These are phyloP conservation scores for Fistulifera solaris DNA, from an alignment of 108 stramenopile genomes.

Conservation along the genomic window DNA sequence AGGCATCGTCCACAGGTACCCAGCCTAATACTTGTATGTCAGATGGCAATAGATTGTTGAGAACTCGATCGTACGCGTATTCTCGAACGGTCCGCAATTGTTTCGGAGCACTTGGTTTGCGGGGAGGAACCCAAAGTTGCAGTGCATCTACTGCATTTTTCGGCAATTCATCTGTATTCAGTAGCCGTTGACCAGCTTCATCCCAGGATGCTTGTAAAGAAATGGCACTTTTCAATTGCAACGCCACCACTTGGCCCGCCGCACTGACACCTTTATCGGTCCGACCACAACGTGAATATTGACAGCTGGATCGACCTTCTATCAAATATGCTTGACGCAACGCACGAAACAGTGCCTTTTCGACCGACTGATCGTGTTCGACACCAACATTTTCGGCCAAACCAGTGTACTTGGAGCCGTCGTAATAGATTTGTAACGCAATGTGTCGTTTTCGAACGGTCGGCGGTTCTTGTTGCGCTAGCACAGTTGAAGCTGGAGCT, in stretches of 20 bases:
- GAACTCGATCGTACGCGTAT: slow-evolving; percentile 83
- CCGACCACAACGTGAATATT: slow-evolving; percentile 92
- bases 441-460: slow-evolving; percentile 59
- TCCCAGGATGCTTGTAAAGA: slow-evolving; percentile 33
- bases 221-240: slow-evolving; percentile 74
- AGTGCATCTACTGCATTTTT: slow-evolving; percentile 47
- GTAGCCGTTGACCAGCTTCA: slow-evolving; percentile 12
- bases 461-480: background rate
- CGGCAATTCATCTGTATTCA: slow-evolving; percentile 46
- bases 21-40: slow-evolving; percentile 92
- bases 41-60: slow-evolving; percentile 88
- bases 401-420: slow-evolving; percentile 75
- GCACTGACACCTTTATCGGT: slow-evolving; percentile 95
- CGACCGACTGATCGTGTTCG: slow-evolving; percentile 71
- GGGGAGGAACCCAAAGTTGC: slow-evolving; percentile 37
- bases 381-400: slow-evolving; percentile 73
- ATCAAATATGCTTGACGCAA: slow-evolving; percentile 65
- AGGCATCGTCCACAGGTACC: slow-evolving; percentile 84
- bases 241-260: slow-evolving; percentile 88
- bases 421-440: slow-evolving; percentile 84
- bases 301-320: slow-evolving; percentile 31
- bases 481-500: background rate
- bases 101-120: slow-evolving; percentile 10
- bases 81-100: slow-evolving; percentile 28
- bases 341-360: slow-evolving; percentile 78